Base-by-base conservation (phyloP, 495 filamentous ascomycete genomes). In the Achaetomiella virescens region DNA sequence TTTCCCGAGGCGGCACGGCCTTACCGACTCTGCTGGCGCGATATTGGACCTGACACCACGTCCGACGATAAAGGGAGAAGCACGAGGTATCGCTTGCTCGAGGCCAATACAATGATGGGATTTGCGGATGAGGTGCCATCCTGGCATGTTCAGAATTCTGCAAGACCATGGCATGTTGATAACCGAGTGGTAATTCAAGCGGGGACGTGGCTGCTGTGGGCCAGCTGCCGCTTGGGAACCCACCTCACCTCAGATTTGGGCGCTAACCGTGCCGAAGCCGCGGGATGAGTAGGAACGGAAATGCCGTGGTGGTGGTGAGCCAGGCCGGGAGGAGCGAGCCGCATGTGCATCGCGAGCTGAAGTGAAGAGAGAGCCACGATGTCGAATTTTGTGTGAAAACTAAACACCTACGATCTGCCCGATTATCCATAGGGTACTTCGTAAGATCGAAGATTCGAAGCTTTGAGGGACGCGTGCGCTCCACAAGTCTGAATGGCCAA, bases 191-290 rank as follows among this genome's bases (percentile, higher is more conserved):
- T 25, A 12, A n/a, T 10, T 25, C 20, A 2, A 12, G 42, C 11
- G 42, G 27, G n/a, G 18, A 35, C 44, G 22, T n/a, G 14, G 35
- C 33, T 29, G 21, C 9, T 35, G 29, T 41, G 21, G 37, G 36
- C 41, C 42, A 22, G 9, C 4, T 31, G 27, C 27, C 27, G 27
- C 27, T 41, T 54, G 20, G 20, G 44, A 35, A 15, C 43, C 42
- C 37, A 11, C 24, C 51, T 44, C 36, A 25, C 35, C 37, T 44
- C 43, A n/a, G 44, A 48, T 44, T 52, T 29, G 48, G 20, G 48
- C 48, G 44, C 43, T 43, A 45, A 37, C 9, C 48, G 20, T 45
- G 43, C 52, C 52, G 42, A 47, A 54, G 25, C 42, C 33, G 52
- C 43, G 35, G 43, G 31, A 25, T n/a, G 35, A 40, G 22, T 31